A percentile compares a stretch with the other conserved stretches of the same genome.
phyloP scores from a whole-genome alignment of 371 early-diverging fungal species.

The Mortierella sp. region DNA sequence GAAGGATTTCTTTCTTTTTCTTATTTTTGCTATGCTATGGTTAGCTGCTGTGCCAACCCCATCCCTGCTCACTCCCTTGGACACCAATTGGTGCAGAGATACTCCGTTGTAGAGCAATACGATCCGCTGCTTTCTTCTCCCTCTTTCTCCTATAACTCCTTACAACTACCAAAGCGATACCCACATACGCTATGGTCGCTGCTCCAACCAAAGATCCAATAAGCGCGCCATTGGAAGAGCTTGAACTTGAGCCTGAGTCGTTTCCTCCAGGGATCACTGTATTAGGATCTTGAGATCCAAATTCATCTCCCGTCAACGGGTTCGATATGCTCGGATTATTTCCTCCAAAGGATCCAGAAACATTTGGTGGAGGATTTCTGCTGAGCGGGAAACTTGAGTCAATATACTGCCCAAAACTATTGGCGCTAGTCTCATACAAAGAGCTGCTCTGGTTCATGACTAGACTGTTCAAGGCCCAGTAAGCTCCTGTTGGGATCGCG shows the following conservation, averaged over 20 bases:
- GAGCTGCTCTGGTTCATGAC: slow-evolving; percentile 16
- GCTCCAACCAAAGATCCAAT: slow-evolving; percentile 37
- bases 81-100: slow-evolving; percentile 41
- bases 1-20: no score
- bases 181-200: slow-evolving; percentile 40
- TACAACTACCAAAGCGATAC: slow-evolving; percentile 35
- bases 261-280: neutral
- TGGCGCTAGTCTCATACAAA: slow-evolving; percentile 13
- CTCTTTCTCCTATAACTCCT: slow-evolving; percentile 13
- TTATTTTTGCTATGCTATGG: neutral
- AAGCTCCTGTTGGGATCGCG: slow-evolving; percentile 31
- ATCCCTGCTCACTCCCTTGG: slow-evolving; percentile 30
- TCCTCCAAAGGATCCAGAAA: neutral
- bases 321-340: neutral
- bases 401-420: slow-evolving; percentile 40
- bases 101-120: slow-evolving; percentile 7
- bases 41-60: slow-evolving; percentile 36
- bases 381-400: slow-evolving; percentile 35
- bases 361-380: slow-evolving; percentile 17
- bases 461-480: slow-evolving; percentile 21
- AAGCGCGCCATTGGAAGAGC: slow-evolving; percentile 10
- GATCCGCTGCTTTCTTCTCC: slow-evolving; percentile 24
- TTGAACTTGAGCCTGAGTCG: neutral
- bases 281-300: slow-evolving; percentile 10
- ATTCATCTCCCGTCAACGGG: slow-evolving; percentile 23